A percentile compares a stretch with the other conserved stretches of the same genome.
Evolutionary conservation across 176 grass and related monocot species (phyloP).

Genomic region (Poa pratensis): DNA sequence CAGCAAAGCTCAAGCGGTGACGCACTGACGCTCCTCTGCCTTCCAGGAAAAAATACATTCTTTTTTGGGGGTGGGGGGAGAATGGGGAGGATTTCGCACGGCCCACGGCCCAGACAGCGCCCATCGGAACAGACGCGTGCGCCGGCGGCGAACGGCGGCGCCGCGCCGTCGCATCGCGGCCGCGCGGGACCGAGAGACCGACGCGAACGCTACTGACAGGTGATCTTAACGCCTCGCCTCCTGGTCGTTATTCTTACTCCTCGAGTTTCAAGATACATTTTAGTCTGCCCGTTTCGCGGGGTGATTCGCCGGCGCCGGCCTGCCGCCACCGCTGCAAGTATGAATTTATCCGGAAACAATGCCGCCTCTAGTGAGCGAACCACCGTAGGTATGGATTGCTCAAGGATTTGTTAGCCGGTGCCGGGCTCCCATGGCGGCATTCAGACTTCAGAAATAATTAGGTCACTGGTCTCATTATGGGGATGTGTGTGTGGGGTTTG

Average conservation of each 20-base stretch:
- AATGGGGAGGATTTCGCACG: no score
- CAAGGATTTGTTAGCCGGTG: neutral
- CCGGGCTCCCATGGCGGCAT: neutral
- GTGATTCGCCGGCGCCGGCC: neutral
- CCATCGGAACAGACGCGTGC: neutral
- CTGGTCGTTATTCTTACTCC: neutral
- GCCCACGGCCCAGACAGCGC: no score
- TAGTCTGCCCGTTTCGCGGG: neutral
- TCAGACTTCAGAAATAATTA: neutral
- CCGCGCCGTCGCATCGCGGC: neutral
- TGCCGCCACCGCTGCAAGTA: neutral
- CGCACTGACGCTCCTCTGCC: no score
- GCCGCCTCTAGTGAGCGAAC: neutral
- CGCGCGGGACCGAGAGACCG: neutral
- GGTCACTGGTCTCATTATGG: neutral
- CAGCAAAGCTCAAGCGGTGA: neutral
- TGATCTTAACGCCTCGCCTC: neutral
- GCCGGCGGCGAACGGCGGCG: conserved; percentile 36
- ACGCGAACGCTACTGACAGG: neutral
- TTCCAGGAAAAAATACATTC: no score
- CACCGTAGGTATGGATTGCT: neutral
- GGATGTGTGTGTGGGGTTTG: neutral
- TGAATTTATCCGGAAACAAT: no score
- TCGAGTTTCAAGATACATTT: neutral
- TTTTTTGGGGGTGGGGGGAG: no score